Percentiles rank a stretch among this genome's conserved stretches.
phyloP scores from a whole-genome alignment of 2,329 filamentous ascomycete genomes.

The Colletotrichum karsti region DNA sequence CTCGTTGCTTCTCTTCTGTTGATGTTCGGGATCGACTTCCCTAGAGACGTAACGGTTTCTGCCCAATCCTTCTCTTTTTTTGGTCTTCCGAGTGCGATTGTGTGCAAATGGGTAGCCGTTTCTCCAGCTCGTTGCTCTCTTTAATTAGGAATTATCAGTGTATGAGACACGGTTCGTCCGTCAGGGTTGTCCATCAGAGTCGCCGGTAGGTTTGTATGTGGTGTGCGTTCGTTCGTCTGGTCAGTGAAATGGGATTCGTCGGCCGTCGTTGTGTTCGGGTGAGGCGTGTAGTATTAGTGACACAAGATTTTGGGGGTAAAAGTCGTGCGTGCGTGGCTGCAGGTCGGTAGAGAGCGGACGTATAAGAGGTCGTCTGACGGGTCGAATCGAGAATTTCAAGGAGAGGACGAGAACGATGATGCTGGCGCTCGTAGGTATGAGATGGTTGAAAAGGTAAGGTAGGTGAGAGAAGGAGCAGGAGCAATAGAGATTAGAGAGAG shows the following conservation, averaged over 20 bases:
- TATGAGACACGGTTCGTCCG: slow-evolving; percentile 3
- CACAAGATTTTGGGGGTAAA: background rate
- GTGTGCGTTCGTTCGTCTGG: slow-evolving; percentile 1
- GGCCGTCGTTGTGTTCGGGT: slow-evolving; percentile 5
- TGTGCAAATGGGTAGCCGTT: too few relatives aligned
- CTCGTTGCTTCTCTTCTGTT: background rate
- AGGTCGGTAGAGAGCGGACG: background rate
- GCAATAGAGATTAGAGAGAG: too few relatives aligned
- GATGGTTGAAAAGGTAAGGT: background rate
- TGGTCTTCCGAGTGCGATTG: too few relatives aligned
- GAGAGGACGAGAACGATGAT: slow-evolving; percentile 10
- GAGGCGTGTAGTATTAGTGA: slow-evolving; percentile 12
- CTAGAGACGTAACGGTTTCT: background rate
- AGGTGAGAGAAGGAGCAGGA: background rate
- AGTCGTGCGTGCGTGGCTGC: slow-evolving; percentile 19
- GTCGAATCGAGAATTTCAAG: slow-evolving; percentile 23
- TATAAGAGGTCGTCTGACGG: background rate
- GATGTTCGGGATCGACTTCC: background rate
- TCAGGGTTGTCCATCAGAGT: slow-evolving; percentile 14
- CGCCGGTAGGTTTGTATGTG: background rate
- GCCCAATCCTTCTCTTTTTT: background rate
- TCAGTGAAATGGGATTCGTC: background rate
- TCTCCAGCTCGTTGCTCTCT: slow-evolving; percentile 2
- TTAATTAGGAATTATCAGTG: slow-evolving; percentile 20
- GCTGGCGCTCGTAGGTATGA: slow-evolving; percentile 13